Evolutionary conservation across 1,139 yeast genomes (phyloP), one percentile per base, ranked within the genome.

Genomic region (Trichomonascaceae sp.): DNA sequence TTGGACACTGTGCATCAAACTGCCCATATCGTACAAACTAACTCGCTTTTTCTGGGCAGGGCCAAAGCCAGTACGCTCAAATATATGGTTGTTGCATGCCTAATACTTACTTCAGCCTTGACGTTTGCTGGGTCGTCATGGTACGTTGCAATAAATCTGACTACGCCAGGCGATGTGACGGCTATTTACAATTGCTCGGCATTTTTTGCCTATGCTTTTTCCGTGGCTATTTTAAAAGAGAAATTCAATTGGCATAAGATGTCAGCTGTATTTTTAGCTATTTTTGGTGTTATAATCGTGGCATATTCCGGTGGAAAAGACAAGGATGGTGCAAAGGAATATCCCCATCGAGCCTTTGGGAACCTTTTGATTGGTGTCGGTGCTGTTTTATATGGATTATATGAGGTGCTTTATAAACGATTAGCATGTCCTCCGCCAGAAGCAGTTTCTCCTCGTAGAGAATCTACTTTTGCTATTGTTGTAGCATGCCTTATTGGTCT

Each of bases 111-210:
- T 1, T 48, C 79, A 8, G 79, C 88, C 6, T 74, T 89, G 57
- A 87, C 87, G 10, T 60, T 82, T 3, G 96, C 96, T 0, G 96
- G 95, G 1, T 75, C 81, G 45, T 83, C 96, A 1, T 89, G 96
- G 96, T 89, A 87, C 66, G 80, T 87, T 17, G 85, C 96, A 7
- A 87, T 89, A 82, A 76, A 84, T 30, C 71, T 87, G 68, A 85
- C 96, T 1, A 86, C 90, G 43, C 89, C 96, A 0, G 78, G 90
- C 1, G 96, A 89, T 65, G 85, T 89, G 30, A 88, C 96, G 2
- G 96, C 96, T 9, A 89, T 89, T 58, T 89, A 88, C 71, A 89
- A 89, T 71, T 87, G 95, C 65, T 84, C 91, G 12, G 95, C 96
- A 0, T 88, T 89, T 66, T 85, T 91, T 6, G 96, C 96, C 0